These are phyloP conservation scores for Chiua virens DNA, from an alignment of 768 basidiomycete species.

Conservation along the genomic window DNA sequence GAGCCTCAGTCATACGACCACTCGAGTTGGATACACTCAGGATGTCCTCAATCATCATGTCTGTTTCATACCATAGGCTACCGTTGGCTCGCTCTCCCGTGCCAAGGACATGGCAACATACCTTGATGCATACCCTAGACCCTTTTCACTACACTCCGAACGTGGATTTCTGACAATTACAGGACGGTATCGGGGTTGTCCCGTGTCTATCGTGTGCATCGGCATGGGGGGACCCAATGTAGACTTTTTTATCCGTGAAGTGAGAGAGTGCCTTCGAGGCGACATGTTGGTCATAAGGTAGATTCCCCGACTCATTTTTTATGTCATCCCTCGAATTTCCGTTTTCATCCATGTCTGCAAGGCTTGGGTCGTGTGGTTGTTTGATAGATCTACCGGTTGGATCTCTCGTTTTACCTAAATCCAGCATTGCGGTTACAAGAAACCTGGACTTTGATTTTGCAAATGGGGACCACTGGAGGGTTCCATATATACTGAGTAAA, in stretches of 20 bases:
- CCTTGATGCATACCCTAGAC: conserved; percentile 58
- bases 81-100: conserved; percentile 72
- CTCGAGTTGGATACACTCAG: not conserved
- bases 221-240: conserved; percentile 84
- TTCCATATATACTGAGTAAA: conserved; percentile 67
- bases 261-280: conserved; percentile 69
- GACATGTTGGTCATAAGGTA: conserved; percentile 55
- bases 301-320: not conserved
- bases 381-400: conserved; percentile 71
- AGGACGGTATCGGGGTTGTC: conserved; percentile 59
- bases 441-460: conserved; percentile 79
- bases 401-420: conserved; percentile 68
- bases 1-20: conserved; percentile 15
- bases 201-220: conserved; percentile 73
- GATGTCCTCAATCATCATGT: not conserved
- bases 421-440: conserved; percentile 65
- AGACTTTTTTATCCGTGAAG: conserved; percentile 85
- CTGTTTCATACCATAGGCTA: conserved; percentile 45
- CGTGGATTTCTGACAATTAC: conserved; percentile 76
- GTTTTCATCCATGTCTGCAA: conserved; percentile 27
- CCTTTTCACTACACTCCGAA: conserved; percentile 67
- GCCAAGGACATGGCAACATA: conserved; percentile 57
- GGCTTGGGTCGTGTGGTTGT: conserved; percentile 81
- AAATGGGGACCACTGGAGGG: conserved; percentile 37
- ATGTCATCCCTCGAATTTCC: not conserved